Evolutionary conservation across 1,284 basidiomycete genomes (phyloP), one percentile per base, ranked within the genome.

Genomic region (Apiotrichum veenhuisii): DNA sequence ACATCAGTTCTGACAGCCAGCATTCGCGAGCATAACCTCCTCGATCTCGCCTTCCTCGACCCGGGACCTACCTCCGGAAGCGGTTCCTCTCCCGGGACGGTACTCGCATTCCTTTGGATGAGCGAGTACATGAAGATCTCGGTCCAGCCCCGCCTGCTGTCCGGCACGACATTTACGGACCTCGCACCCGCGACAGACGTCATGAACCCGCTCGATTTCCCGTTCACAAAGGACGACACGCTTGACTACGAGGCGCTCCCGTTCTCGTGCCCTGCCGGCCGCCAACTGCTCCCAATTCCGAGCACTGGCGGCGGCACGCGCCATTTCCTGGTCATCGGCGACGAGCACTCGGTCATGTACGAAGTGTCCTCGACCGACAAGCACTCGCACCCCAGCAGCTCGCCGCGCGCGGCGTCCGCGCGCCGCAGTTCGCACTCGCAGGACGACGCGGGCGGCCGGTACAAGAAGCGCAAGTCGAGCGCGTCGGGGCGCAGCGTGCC

Each of bases 1-100:
- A 25, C 4, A n/a, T 12, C 1, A 8, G 15, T 43, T 18, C 53
- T 52, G n/a, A 45, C 49, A 23, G 17, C 7, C 47, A 92, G 89
- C 52, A 71, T 91, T 38, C 82, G 84, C 8, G 89, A 93, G 66
- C 76, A 88, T 55, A 90, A 86, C 64, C 77, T 94, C 3, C 78
- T 91, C 22, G 82, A 85, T 17, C 69, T 91, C 22, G 78, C 82
- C 1, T 89, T 92, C 75, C 70, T 90, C 12, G 79, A 85, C 30
- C 64, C 55, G 1, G 40, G 65, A 78, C 1, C 46, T 60, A 0
- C 78, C 30, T 30, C 30, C 30, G 30, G 7, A 12, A 12, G 30
- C 30, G 30, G 30, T 7, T 30, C 30, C 30, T 30, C 30, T 12
- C 30, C 30, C 30, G 80, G 1, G 45, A 48, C n/a, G 44, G 76